Evolutionary conservation across 164 flowering plant species (phyloP).

Genomic region (Santalum album): DNA sequence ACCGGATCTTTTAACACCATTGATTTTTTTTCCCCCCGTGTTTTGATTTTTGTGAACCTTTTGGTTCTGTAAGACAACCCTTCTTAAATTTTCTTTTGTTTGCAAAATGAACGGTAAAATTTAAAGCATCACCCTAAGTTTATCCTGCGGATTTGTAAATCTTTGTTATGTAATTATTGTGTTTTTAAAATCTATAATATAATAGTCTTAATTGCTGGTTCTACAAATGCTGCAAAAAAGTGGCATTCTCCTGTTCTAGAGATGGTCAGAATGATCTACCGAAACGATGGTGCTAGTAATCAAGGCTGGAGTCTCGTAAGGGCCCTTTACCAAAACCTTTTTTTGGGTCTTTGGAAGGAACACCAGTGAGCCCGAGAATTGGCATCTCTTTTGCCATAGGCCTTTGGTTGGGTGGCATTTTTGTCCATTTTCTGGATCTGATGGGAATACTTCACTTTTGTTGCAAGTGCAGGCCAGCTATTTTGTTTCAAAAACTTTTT

Average conservation of each 20-base stretch:
- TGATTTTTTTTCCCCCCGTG: too few relatives aligned
- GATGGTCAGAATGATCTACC: slow-evolving; percentile 18
- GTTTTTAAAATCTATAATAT: too few relatives aligned
- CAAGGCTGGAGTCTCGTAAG: slow-evolving; percentile 60
- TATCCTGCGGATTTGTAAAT: too few relatives aligned
- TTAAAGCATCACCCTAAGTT: too few relatives aligned
- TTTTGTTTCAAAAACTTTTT: too few relatives aligned
- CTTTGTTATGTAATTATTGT: too few relatives aligned
- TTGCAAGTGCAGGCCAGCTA: neutral
- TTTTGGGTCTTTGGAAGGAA: slow-evolving; percentile 29
- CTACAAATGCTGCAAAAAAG: neutral
- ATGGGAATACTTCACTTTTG: neutral
- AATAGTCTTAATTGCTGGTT: neutral
- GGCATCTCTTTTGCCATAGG: slow-evolving; percentile 49
- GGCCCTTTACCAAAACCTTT: slow-evolving; percentile 15
- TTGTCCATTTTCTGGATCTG: slow-evolving; percentile 8
- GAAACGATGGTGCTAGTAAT: slow-evolving; percentile 16
- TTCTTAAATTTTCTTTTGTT: too few relatives aligned
- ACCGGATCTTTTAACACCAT: too few relatives aligned
- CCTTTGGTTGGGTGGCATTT: slow-evolving; percentile 47
- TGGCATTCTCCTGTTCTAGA: neutral
- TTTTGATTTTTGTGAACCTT: too few relatives aligned
- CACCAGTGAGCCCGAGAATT: slow-evolving; percentile 50
- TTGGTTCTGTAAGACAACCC: too few relatives aligned
- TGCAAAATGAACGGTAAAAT: too few relatives aligned